These are phyloP conservation scores for Talaromyces pinophilus DNA, from an alignment of 2,329 filamentous ascomycete genomes.

Conservation along the genomic window DNA sequence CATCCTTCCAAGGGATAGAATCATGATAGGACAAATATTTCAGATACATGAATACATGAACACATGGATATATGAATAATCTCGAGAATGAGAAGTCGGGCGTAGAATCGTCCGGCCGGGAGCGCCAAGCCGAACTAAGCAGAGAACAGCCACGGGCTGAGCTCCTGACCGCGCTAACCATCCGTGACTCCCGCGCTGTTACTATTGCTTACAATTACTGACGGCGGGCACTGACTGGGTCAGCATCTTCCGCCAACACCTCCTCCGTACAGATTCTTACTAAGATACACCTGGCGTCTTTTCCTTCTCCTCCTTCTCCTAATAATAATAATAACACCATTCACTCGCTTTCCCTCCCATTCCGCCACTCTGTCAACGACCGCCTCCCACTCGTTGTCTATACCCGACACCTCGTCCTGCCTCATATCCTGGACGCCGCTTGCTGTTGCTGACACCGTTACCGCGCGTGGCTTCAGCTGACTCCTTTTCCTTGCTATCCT, in stretches of 20 bases:
- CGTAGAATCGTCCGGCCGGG: neutral
- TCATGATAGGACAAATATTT: neutral
- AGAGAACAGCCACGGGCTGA: slow-evolving; percentile 6
- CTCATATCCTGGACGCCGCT: neutral
- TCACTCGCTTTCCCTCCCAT: neutral
- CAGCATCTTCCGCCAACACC: neutral
- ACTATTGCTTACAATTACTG: neutral
- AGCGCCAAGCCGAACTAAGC: slow-evolving; percentile 3
- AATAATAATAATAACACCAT: neutral
- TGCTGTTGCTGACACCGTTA: neutral
- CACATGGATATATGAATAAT: too few relatives aligned
- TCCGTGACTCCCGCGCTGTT: slow-evolving; percentile 7
- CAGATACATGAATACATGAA: too few relatives aligned
- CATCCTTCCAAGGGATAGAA: neutral
- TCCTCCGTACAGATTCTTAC: neutral
- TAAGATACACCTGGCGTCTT: slow-evolving; percentile 8
- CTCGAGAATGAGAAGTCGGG: neutral
- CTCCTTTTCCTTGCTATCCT: slow-evolving; percentile 6
- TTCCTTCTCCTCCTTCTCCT: neutral
- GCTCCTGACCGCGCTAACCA: slow-evolving; percentile 10
- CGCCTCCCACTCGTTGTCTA: slow-evolving; percentile 5
- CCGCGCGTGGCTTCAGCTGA: neutral
- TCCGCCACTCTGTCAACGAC: neutral
- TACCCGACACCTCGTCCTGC: neutral
- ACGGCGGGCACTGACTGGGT: neutral